Percentiles rank a stretch among this genome's conserved stretches.
Evolutionary conservation across 352 stramenopile species (phyloP).

Genomic region (Phytophthora tentaculata): DNA sequence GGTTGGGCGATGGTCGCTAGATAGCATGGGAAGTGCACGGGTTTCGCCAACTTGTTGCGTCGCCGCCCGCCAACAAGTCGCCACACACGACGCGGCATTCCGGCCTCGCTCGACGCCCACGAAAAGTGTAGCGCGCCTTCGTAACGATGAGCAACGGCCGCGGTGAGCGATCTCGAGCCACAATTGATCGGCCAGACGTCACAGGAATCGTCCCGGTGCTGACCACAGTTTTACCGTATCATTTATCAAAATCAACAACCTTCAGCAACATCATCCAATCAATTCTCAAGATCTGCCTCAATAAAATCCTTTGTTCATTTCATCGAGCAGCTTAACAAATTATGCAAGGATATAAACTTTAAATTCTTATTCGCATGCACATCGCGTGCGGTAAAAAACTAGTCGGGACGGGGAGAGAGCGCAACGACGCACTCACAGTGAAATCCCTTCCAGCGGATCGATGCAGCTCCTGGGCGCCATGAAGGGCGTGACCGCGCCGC

Average conservation of each 20-base stretch:
- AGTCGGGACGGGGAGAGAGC: constrained; percentile 25
- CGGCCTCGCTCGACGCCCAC: too few species aligned
- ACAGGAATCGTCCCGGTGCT: constrained; percentile 13
- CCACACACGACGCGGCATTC: background rate
- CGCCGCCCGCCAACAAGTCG: background rate
- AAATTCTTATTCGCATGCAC: background rate
- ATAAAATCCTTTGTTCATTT: too few species aligned
- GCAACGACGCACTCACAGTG: background rate
- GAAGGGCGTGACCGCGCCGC: constrained; percentile 39
- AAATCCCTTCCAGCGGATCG: constrained; percentile 2
- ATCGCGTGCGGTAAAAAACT: constrained; percentile 15
- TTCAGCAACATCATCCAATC: background rate
- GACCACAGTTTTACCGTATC: constrained; percentile 9
- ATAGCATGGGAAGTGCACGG: too few species aligned
- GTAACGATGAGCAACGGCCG: background rate
- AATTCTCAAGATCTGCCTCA: background rate
- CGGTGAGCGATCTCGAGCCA: background rate
- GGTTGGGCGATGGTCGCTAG: too few species aligned
- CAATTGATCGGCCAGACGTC: background rate
- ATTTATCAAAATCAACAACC: background rate
- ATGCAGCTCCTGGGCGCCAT: constrained; percentile 43
- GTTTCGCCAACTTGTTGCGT: background rate
- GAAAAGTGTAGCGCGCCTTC: background rate
- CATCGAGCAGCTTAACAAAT: too few species aligned
- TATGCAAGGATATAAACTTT: background rate